Evolutionary conservation across 306 rosid species (phyloP), one percentile per base, ranked within the genome.

Genomic region (Rosa chinensis): DNA sequence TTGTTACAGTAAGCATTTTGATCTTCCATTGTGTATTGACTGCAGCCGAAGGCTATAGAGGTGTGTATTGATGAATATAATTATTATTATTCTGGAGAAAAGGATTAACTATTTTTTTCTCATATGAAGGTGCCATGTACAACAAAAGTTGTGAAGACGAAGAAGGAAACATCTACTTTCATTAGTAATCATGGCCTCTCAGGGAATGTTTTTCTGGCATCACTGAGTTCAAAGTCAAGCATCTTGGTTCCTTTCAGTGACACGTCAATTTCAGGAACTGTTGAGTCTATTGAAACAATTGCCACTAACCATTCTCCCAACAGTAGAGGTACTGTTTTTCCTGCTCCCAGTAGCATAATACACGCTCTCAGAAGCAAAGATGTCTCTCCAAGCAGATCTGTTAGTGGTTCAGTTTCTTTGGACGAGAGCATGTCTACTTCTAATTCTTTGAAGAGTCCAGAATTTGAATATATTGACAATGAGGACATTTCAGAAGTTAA

Each of bases 51-150:
- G 62, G 10, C 64, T 53, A 2, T 49, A 58, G 17, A n/a, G 43
- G 23, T 58, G 18, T 52, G 5, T 66, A 17, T 66, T 37, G 11
- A 37, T 39, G 71, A 63, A 13, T 28, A 21, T 59, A 23, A 8
- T 21, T 61, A 10, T 28, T 11, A 74, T 42, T 21, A 58, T 58
- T 43, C 16, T 13, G 47, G 61, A 59, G 32, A 61, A 75, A 45
- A 18, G 23, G 58, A 62, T 47, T 76, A 64, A 63, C 48, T 45
- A 35, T 62, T 20, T 32, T 63, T 42, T 74, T 61, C 32, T 58
- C 66, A 28, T 76, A 77, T 76, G 70, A 82, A 90, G 92, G 91
- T 89, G 52, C 91, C 91, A 32, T 90, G 91, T 44, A 42, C 44
- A 75, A 84, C 89, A 58, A 87, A 79, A 79, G 45, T 85, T 74